A percentile compares a stretch with the other conserved stretches of the same genome.
Conservation (phyloP, 2,329 filamentous ascomycete genomes). For the Calycina marina region DNA sequence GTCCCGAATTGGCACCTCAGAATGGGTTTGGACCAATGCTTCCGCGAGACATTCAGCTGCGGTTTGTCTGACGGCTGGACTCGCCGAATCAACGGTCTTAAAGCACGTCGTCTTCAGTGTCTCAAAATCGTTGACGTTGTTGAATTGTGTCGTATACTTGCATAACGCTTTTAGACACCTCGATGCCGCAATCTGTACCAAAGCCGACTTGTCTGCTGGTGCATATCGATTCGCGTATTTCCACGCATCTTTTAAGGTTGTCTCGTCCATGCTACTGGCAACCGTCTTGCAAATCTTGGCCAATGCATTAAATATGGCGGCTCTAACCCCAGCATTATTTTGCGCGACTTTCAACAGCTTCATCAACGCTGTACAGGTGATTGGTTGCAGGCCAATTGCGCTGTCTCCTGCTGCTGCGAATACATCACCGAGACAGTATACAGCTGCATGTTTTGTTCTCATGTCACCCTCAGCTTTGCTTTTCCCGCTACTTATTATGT, state of each 20-base stretch:
- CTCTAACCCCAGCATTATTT: slow-evolving; percentile 68
- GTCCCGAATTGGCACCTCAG: slow-evolving; percentile 40
- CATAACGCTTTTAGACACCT: slow-evolving; percentile 63
- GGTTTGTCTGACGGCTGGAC: slow-evolving; percentile 63
- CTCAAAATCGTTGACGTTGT: slow-evolving; percentile 82
- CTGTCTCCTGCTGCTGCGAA: slow-evolving; percentile 91
- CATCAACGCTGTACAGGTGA: slow-evolving; percentile 57
- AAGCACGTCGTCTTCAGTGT: slow-evolving; percentile 69
- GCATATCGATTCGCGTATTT: slow-evolving; percentile 73
- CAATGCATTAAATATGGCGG: slow-evolving; percentile 60
- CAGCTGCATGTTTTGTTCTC: slow-evolving; percentile 73
- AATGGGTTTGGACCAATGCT: slow-evolving; percentile 69
- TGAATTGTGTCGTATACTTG: slow-evolving; percentile 64
- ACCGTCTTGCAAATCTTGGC: slow-evolving; percentile 67
- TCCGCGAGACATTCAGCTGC: slow-evolving; percentile 76
- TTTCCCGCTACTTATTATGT: slow-evolving; percentile 60
- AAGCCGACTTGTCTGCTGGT: slow-evolving; percentile 63
- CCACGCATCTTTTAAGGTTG: slow-evolving; percentile 78
- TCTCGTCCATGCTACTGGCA: slow-evolving; percentile 65
- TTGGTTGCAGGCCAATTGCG: slow-evolving; percentile 66
- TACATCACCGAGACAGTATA: slow-evolving; percentile 73
- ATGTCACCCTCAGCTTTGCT: slow-evolving; percentile 60
- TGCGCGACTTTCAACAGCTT: slow-evolving; percentile 70
- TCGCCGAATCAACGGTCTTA: slow-evolving; percentile 73
- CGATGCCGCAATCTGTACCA: slow-evolving; percentile 68